Conservation (phyloP, 352 stramenopile genomes). For the Pseudoperonospora humuli region DNA sequence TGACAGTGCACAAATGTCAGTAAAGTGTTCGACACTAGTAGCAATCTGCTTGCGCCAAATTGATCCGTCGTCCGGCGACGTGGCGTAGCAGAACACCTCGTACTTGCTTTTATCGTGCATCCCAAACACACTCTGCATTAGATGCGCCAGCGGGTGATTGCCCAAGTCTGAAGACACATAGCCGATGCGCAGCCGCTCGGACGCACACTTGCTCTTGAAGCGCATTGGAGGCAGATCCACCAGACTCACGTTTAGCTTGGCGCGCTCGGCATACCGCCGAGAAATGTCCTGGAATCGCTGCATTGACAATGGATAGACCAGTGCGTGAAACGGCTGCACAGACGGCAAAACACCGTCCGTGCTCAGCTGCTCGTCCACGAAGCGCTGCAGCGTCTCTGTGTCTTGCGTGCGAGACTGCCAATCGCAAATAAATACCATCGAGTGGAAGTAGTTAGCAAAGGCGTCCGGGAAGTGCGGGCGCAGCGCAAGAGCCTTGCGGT, state of each 20-base stretch:
- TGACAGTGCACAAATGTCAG: slow-evolving; percentile 59
- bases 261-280: slow-evolving; percentile 66
- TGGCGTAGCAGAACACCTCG: slow-evolving; percentile 89
- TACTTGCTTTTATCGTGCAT: slow-evolving; percentile 83
- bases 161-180: slow-evolving; percentile 89
- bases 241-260: slow-evolving; percentile 81
- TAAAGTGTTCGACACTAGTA: slow-evolving; percentile 83
- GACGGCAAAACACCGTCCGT: slow-evolving; percentile 64
- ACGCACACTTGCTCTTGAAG: slow-evolving; percentile 55
- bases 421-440: slow-evolving; percentile 90
- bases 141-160: slow-evolving; percentile 88
- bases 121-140: slow-evolving; percentile 89
- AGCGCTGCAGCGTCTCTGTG: slow-evolving; percentile 55
- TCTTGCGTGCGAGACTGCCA: slow-evolving; percentile 80
- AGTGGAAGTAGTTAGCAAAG: slow-evolving; percentile 90
- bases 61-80: slow-evolving; percentile 68
- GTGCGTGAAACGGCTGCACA: slow-evolving; percentile 90
- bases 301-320: slow-evolving; percentile 86
- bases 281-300: slow-evolving; percentile 73
- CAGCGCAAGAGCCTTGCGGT: slow-evolving; percentile 86
- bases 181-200: slow-evolving; percentile 74
- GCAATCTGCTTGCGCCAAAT: slow-evolving; percentile 79
- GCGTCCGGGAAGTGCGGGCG: slow-evolving; percentile 88
- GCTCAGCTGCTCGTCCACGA: slow-evolving; percentile 56
- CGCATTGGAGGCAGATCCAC: slow-evolving; percentile 72